Base-by-base conservation (phyloP, 2,329 filamentous ascomycete species). In the Apiospora pterosperma region DNA sequence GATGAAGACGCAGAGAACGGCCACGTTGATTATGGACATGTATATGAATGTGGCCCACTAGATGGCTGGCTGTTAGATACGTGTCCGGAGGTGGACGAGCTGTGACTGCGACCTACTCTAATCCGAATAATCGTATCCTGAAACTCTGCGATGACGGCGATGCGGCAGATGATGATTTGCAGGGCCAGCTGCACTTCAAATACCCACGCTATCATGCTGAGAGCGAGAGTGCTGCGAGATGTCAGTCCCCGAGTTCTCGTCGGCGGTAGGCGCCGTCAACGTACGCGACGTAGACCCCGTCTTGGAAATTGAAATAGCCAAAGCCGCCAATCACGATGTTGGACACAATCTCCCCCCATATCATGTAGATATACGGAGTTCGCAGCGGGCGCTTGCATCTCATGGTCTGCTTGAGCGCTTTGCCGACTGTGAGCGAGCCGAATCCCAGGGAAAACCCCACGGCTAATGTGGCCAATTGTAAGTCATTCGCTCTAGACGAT, bases 131-230 rank as follows among this genome's bases (percentile, higher is more conserved):
- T 74, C 16, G 76, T 77, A 0, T 62, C 69, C 5, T 73, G 76
- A 66, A 80, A 71, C 34, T 78, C 76, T 21, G 81, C 76, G 52
- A 84, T 77, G 12, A 84, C 75, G 0, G 76, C 73, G 8, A 84
- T 76, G 44, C 82, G 78, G 67, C 84, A 84, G 67, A 82, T 79
- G 68, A 84, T 81, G 52, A 85, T 84, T 66, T 84, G 82, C 70
- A 82, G 79, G 1, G 84, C 70, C 25, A 82, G 76, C 69, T 84
- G 82, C 8, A 81, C 76, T 68, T 80, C 70, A 0, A 77, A 67
- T 10, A 69, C 68, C 76, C 78, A 77, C 65, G 77, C 23, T 65
- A 70, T 60, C 10, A 67, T 64, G 69, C 25, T 55, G 6, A 39
- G 41, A 25, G 25, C n/a, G 5, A 55, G 12, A 55, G 66, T 16